These are phyloP conservation scores for Tricholomella constricta DNA, from an alignment of 768 basidiomycete species.

Conservation along the genomic window DNA sequence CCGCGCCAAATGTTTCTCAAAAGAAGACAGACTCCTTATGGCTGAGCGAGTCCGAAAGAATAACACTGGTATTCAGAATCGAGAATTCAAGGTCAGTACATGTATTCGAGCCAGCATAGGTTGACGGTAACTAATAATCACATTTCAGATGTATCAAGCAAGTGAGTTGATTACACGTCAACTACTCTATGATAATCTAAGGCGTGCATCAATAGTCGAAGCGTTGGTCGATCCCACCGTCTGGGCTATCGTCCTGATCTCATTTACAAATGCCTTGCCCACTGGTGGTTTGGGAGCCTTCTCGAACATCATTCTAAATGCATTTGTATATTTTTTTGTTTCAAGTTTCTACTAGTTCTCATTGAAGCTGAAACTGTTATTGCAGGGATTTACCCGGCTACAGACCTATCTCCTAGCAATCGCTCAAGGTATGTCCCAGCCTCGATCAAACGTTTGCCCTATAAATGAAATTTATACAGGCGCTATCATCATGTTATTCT, in stretches of 20 bases:
- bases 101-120: too few species aligned
- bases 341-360: neutral
- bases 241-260: conserved; percentile 47
- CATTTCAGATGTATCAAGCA: conserved; percentile 36
- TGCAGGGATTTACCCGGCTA: conserved; percentile 45
- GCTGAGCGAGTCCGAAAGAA: conserved; percentile 54
- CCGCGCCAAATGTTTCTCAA: conserved; percentile 48
- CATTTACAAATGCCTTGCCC: conserved; percentile 49
- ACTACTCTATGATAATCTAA: neutral
- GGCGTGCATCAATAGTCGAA: conserved; percentile 31
- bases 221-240: conserved; percentile 47
- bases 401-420: conserved; percentile 57
- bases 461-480: conserved; percentile 23
- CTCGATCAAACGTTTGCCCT: conserved; percentile 10
- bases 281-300: conserved; percentile 52
- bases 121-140: too few species aligned
- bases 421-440: conserved; percentile 34
- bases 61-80: conserved; percentile 54
- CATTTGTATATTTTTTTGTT: conserved; percentile 33
- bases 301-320: conserved; percentile 53
- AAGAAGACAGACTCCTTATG: conserved; percentile 48
- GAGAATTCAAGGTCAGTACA: conserved; percentile 44
- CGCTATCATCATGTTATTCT: conserved; percentile 42
- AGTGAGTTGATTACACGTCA: conserved; percentile 18
- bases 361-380: neutral